Evolutionary conservation across 2,329 filamentous ascomycete genomes (phyloP), one percentile per base, ranked within the genome.

Genomic region (Pseudogymnoascus sp.): DNA sequence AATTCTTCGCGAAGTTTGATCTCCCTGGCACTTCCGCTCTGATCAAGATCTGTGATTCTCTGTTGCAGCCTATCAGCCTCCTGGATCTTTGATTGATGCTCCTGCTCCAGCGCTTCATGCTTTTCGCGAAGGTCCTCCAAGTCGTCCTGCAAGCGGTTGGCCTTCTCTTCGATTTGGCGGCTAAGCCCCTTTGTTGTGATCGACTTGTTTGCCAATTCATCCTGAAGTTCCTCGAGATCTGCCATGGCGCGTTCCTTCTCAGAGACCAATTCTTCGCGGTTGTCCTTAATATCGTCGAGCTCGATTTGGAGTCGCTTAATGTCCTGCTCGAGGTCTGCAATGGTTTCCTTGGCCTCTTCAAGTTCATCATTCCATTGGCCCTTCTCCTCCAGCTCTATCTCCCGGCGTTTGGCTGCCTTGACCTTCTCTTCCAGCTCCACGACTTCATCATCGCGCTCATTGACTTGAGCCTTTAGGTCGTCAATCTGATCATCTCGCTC

Each of bases 121-220:
- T 79, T 74, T 63, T 78, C 74, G 50, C 76, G 75, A 59, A 83
- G 70, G 2, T 75, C 70, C 47, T 84, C 82, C 5, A 90, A 74
- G 62, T 92, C 87, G 50, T 82, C 77, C 66, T 92, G 87, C 8
- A 92, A 75, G 33, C 84, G 84, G 59, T 78, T 75, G 7, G 85
- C 76, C 72, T 86, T 90, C 66, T 90, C 87, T 68, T 92, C 88
- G 16, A 90, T 80, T 73, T 92, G 88, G 33, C 88, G 83, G 59
- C 85, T 89, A 7, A 90, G 78, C 2, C 87, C 88, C 70, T 89
- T 91, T 11, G 87, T 89, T 60, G 85, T 84, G 37, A 91, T 81
- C 0, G 89, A 92, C 67, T 91, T 92, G 74, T 92, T 87, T 20
- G 87, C 82, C 81, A 92, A 84, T 68, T 92, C 89, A 60, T 90